Conservation (phyloP, 441 rosid species). For the Populus hybrid region DNA sequence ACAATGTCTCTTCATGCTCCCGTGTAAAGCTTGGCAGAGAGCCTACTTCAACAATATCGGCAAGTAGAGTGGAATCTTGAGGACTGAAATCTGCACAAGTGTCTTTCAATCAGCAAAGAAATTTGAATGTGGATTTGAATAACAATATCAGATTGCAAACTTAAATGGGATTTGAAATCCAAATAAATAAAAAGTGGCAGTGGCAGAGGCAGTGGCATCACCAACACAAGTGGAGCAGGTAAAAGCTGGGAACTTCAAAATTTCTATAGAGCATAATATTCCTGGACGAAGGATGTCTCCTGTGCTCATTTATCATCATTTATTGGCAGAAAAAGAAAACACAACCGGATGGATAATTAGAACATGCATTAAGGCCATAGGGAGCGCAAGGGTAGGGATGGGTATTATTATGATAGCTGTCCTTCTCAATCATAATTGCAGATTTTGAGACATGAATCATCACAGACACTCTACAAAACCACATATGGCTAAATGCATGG, state of each 20-base stretch:
- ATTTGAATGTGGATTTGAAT: not conserved
- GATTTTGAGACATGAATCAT: not conserved
- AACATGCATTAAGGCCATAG: not conserved
- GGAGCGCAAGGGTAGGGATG: not conserved
- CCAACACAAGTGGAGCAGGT: not conserved
- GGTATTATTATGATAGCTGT: not conserved
- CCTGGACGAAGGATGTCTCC: not conserved
- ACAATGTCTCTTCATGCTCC: constrained; percentile 56
- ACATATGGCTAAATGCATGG: not conserved
- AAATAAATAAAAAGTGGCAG: not conserved
- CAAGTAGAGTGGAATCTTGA: constrained; percentile 78
- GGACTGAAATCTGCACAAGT: constrained; percentile 80
- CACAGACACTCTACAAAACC: not conserved
- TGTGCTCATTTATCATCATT: not conserved
- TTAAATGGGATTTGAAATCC: not conserved
- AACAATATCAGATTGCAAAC: not conserved
- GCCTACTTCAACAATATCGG: constrained; percentile 81
- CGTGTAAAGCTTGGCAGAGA: constrained; percentile 61
- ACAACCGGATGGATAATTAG: not conserved
- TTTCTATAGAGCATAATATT: not conserved
- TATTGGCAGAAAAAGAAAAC: not conserved
- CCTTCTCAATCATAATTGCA: not conserved
- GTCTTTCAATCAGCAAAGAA: constrained; percentile 7
- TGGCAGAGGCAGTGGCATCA: not conserved
- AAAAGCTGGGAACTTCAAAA: not conserved